A percentile compares a stretch with the other conserved stretches of the same genome.
These are phyloP conservation scores for Trichomonas vaginalis DNA, from an alignment of 208 protist species.

Conservation along the genomic window DNA sequence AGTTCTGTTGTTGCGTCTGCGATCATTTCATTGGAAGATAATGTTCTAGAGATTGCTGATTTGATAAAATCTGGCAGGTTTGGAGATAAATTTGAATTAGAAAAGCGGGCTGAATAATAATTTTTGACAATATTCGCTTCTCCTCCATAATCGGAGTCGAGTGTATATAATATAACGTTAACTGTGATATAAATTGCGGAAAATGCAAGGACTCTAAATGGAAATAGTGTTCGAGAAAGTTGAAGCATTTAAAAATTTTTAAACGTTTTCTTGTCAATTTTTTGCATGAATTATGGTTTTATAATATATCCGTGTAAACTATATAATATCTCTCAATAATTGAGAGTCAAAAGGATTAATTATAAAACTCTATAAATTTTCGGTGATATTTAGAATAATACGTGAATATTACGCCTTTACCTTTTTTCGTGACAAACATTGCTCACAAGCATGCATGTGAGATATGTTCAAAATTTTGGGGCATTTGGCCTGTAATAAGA, in stretches of 20 bases:
- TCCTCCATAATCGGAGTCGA: not conserved
- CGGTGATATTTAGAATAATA: no score
- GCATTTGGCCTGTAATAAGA: no score
- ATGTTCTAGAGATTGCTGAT: not conserved
- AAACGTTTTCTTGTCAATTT: no score
- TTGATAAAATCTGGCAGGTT: not conserved
- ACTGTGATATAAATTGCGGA: not conserved
- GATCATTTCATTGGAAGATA: not conserved
- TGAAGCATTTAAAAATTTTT: not conserved
- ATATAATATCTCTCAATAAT: no score
- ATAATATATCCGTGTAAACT: no score
- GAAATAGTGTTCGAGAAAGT: not conserved
- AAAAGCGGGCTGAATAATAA: not conserved
- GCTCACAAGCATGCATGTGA: no score
- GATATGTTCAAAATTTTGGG: no score
- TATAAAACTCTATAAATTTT: no score
- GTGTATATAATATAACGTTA: not conserved
- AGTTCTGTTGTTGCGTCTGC: not conserved
- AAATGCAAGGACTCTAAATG: not conserved
- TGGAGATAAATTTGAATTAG: not conserved
- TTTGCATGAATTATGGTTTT: no score
- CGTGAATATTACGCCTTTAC: no score
- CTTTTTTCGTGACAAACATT: no score
- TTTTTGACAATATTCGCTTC: not conserved
- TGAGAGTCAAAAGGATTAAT: no score